Conservation (phyloP, 2,329 filamentous ascomycete species). For the Podosphaera fusca region DNA sequence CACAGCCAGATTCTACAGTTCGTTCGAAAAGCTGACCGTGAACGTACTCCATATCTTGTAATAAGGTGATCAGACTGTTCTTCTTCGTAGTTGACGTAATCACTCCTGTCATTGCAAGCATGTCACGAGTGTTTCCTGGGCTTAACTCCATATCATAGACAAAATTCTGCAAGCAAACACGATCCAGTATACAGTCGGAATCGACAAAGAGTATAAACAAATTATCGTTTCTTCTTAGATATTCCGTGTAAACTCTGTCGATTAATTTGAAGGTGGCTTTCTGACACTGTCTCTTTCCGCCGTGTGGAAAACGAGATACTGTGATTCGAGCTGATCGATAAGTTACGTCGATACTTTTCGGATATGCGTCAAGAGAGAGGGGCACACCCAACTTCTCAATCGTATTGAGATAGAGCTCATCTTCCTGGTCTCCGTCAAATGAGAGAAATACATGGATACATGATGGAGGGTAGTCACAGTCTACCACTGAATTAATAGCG, state of each 20-base stretch:
- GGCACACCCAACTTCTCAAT: constrained; percentile 69
- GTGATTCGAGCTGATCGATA: constrained; percentile 72
- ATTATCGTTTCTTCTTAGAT: constrained; percentile 71
- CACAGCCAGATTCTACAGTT: constrained; percentile 83
- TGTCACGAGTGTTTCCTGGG: constrained; percentile 72
- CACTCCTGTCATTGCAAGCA: constrained; percentile 93
- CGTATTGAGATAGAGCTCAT: constrained; percentile 72
- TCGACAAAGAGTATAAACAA: constrained; percentile 93
- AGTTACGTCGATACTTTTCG: constrained; percentile 70
- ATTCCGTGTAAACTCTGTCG: constrained; percentile 74
- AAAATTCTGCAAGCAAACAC: constrained; percentile 84
- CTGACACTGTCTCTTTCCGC: constrained; percentile 83
- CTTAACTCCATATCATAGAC: constrained; percentile 98
- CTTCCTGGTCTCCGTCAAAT: constrained; percentile 75
- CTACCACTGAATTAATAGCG: constrained; percentile 75
- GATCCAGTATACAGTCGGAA: constrained; percentile 85
- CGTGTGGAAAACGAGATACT: constrained; percentile 76
- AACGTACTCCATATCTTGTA: constrained; percentile 97
- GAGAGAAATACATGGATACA: constrained; percentile 91
- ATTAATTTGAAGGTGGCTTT: constrained; percentile 85
- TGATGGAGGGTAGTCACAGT: constrained; percentile 77
- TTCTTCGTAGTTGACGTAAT: constrained; percentile 85
- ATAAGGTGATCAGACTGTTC: constrained; percentile 68
- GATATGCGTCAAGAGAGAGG: constrained; percentile 52
- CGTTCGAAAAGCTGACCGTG: constrained; percentile 92